A percentile compares a stretch with the other conserved stretches of the same genome.
Conservation (phyloP, 768 basidiomycete genomes). For the Lyophyllum atratum region DNA sequence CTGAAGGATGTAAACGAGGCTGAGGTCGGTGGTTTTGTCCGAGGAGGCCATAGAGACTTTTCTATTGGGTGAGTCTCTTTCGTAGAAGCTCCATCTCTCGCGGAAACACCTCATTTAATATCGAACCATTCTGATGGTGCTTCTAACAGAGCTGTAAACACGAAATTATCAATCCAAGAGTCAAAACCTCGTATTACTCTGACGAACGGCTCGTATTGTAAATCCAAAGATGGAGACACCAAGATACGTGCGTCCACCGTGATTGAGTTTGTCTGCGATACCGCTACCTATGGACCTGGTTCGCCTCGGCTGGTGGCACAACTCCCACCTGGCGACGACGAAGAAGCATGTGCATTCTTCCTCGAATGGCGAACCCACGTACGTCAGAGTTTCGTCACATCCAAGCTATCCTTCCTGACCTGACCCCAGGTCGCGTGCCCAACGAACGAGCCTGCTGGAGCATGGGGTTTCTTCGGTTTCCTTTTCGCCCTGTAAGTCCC, state of each 20-base stretch:
- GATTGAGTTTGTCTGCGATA: constrained; percentile 80
- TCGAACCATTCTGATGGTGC: not conserved
- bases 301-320: constrained; percentile 59
- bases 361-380: constrained; percentile 87
- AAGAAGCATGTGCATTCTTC: constrained; percentile 72
- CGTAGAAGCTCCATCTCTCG: not conserved
- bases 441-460: constrained; percentile 53
- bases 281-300: constrained; percentile 58
- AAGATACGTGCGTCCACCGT: constrained; percentile 60
- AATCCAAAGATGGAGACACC: constrained; percentile 36
- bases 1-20: constrained; percentile 50
- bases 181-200: constrained; percentile 58
- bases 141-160: constrained; percentile 55
- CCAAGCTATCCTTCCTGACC: not conserved
- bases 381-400: constrained; percentile 21
- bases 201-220: constrained; percentile 66
- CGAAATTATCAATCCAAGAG: constrained; percentile 56
- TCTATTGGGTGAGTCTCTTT: constrained; percentile 62
- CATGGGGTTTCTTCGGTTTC: constrained; percentile 54
- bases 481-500: constrained; percentile 59
- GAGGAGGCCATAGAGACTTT: constrained; percentile 65
- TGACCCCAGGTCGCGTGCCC: constrained; percentile 67
- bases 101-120: not conserved
- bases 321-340: constrained; percentile 64
- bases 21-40: constrained; percentile 64